Evolutionary conservation across 1,284 basidiomycete species (phyloP), one percentile per base, ranked within the genome.

Genomic region (Mycosarcoma mackinlayi): DNA sequence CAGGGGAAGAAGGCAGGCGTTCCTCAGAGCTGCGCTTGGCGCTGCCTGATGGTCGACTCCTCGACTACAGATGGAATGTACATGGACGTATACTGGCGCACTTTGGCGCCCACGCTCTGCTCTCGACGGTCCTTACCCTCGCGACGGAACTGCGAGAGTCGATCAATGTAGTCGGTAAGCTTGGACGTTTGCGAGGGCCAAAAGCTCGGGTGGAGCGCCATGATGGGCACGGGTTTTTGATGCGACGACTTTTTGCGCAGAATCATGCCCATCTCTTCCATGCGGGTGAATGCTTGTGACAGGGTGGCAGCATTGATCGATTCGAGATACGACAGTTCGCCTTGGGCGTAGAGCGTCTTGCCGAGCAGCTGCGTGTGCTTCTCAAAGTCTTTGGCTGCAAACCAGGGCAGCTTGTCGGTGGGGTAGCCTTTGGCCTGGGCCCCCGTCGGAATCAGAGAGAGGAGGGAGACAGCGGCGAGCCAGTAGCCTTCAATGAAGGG

Each of bases 281-380:
- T 71, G 5, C 75, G 57, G 3, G 63, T 55, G 40, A 81, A 71
- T 2, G 79, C 78, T 30, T 79, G 76, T 3, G 66, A 62, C 18
- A 81, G 51, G 16, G 76, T 75, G 10, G 78, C 78, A 11, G 65
- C 62, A 25, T 77, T 78, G 67, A 80, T 69, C 13, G 75, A 71
- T 72, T 79, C 83, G 39, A 84, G 76, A 42, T 84, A 84, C 28
- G 67, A 73, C 4, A 84, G 68, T 49, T 83, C 83, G 33, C 79
- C 79, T 34, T 83, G 82, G 21, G 75, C 73, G 56, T 81, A 82
- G 4, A 83, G 59, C 5, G 80, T 84, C 65, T 83, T 83, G 21
- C 83, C 83, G 16, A 84, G 78, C 9, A 81, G 62, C 64, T 83
- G 82, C 1, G 80, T 79, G 30, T 73, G 70, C 37, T 77, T 75